Percentiles rank a stretch among this genome's conserved stretches.
Conservation (phyloP, 2,329 filamentous ascomycete species). For the Lachnellula occidentalis region DNA sequence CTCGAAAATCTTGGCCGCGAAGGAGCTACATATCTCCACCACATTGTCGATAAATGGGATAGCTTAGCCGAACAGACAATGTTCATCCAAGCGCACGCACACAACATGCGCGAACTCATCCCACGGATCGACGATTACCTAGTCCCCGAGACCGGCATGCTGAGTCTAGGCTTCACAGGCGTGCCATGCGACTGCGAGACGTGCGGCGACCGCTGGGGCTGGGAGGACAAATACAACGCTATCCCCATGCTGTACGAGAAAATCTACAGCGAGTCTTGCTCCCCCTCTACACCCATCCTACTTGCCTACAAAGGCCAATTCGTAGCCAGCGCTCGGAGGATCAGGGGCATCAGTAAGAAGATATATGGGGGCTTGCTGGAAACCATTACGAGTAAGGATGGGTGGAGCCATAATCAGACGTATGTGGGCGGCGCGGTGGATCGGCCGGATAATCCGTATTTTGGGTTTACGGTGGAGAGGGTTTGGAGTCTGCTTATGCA, state of each 20-base stretch:
- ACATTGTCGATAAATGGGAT: constrained; percentile 41
- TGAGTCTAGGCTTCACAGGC: constrained; percentile 37
- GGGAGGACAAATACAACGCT: constrained; percentile 33
- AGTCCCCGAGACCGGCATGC: constrained; percentile 38
- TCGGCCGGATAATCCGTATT: constrained; percentile 22
- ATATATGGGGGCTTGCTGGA: constrained; percentile 20
- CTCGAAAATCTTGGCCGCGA: constrained; percentile 40
- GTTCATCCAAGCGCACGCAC: constrained; percentile 42
- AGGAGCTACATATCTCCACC: constrained; percentile 42
- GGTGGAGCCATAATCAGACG: constrained; percentile 19
- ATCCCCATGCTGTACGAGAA: constrained; percentile 33
- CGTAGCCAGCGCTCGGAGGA: constrained; percentile 39
- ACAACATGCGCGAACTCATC: constrained; percentile 36
- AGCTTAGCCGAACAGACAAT: constrained; percentile 40
- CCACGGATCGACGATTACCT: constrained; percentile 38
- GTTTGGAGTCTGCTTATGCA: constrained; percentile 27
- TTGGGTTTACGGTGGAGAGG: constrained; percentile 27
- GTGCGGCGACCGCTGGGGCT: constrained; percentile 38
- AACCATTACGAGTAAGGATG: constrained; percentile 19
- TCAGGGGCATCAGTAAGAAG: constrained; percentile 30
- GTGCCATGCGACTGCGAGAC: constrained; percentile 34
- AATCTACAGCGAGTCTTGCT: constrained; percentile 23
- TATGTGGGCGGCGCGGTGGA: constrained; percentile 9
- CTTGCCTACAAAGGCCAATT: constrained; percentile 46
- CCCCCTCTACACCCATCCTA: constrained; percentile 28